Conservation (phyloP, 2,329 filamentous ascomycete species). For the Aspergillus bombycis region DNA sequence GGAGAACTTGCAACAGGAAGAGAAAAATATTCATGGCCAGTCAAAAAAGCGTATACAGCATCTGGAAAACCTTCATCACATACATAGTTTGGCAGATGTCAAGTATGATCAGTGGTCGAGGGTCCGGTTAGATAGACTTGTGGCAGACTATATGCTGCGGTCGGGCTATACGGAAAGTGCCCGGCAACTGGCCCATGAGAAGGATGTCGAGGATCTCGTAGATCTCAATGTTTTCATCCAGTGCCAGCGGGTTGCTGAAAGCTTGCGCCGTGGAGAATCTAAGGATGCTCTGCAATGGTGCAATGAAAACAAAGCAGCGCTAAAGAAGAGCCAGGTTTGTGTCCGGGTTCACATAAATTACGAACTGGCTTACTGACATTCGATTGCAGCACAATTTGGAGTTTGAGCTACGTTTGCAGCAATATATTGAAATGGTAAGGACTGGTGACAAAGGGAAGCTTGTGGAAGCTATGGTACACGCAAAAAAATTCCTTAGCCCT, state of each 20-base stretch:
- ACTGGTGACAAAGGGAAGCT: constrained; percentile 65
- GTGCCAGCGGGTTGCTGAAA: constrained; percentile 76
- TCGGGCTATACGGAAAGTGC: constrained; percentile 82
- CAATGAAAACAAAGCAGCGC: constrained; percentile 85
- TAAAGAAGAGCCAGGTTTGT: constrained; percentile 81
- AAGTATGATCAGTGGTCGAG: constrained; percentile 92
- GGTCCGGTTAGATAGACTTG: constrained; percentile 75
- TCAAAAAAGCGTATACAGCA: constrained; percentile 77
- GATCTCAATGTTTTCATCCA: constrained; percentile 86
- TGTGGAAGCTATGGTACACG: constrained; percentile 77
- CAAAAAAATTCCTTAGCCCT: constrained; percentile 76
- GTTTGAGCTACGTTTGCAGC: constrained; percentile 89
- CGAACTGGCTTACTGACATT: not conserved
- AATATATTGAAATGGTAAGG: constrained; percentile 89
- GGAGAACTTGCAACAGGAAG: constrained; percentile 74
- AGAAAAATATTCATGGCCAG: constrained; percentile 74
- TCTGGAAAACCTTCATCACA: constrained; percentile 76
- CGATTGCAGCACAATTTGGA: constrained; percentile 73
- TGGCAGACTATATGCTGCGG: constrained; percentile 91
- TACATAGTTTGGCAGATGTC: constrained; percentile 83
- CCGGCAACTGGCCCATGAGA: constrained; percentile 71
- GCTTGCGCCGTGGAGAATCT: constrained; percentile 70
- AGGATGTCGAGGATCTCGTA: constrained; percentile 77
- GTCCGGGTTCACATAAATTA: not conserved
- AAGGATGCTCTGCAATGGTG: constrained; percentile 87